Evolutionary conservation across 371 early-diverging fungal genomes (phyloP).

Genomic region (Mucor mucedo): DNA sequence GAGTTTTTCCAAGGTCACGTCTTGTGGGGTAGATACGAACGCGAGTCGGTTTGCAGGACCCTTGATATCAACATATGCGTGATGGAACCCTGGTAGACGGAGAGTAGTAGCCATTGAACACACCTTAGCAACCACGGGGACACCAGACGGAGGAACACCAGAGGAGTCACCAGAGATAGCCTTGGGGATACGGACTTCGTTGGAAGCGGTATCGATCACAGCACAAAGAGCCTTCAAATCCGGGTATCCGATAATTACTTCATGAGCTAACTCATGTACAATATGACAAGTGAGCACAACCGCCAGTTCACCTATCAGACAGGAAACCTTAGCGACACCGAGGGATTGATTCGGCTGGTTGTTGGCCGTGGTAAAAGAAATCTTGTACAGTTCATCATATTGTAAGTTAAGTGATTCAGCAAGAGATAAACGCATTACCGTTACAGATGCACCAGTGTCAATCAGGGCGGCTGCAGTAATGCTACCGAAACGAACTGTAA

Average conservation of each 20-base stretch:
- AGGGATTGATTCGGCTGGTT: constrained; percentile 1
- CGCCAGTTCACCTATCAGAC: not conserved
- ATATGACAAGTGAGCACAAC: constrained; percentile 8
- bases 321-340: constrained; percentile 4
- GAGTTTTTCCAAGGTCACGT: not conserved
- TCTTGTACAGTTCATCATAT: not conserved
- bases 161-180: not conserved
- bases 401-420: not conserved
- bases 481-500: not conserved
- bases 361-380: constrained; percentile 12
- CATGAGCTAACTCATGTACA: constrained; percentile 2
- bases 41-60: constrained; percentile 5
- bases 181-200: not conserved
- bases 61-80: constrained; percentile 7
- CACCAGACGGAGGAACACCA: not conserved
- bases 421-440: not conserved
- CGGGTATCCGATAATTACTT: constrained; percentile 13
- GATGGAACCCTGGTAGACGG: constrained; percentile 3
- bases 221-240: constrained; percentile 3
- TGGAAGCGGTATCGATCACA: constrained; percentile 5
- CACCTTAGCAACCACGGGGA: too few species aligned
- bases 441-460: constrained; percentile 15
- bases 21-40: not conserved
- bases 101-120: constrained; percentile 1
- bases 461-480: constrained; percentile 1